Evolutionary conservation across 2,329 filamentous ascomycete genomes (phyloP), one percentile per base, ranked within the genome.

Genomic region (Penicillium sp.): DNA sequence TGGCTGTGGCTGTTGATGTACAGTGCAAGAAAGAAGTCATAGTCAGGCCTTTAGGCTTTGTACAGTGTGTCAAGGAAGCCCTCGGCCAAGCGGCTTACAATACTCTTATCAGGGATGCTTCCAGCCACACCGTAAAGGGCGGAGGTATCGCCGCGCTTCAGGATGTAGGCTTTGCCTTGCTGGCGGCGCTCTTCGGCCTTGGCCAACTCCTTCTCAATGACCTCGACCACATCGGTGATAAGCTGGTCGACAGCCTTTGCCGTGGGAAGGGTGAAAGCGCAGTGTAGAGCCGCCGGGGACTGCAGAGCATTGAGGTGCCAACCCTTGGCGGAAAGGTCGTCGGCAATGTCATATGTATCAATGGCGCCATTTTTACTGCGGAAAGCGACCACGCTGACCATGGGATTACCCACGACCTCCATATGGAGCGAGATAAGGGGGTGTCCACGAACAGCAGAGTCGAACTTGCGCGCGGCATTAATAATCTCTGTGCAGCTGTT

Each of bases 241-340:
- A 99, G 79, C 66, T 83, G 82, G 67, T 97, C 91, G 69, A 89
- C 89, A 2, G 87, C 90, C 64, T 86, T 86, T 21, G 86, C 85
- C 44, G 95, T 89, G 15, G 93, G 93, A 63, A 95, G 73, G 0
- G 94, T 99, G 36, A 97, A 91, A 12, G 94, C 94, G 36, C 97
- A 85, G 71, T 99, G 94, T 50, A 99, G 90, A 18, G 91, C 94
- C 0, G 94, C 86, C 2, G 94, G 94, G 65, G 85, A 87, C 75
- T 99, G 94, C 58, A 99, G 81, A 2, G 92, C 90, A 68, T 97
- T 99, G 54, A 99, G 80, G 75, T 99, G 94, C 94, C 94, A 99
- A 3, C 94, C 93, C 67, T 86, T 87, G 0, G 76, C 77, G 12
- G 82, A 84, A 87, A 99, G 93, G 61, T 79, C 89, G 72, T 99